Base-by-base conservation (phyloP, 805 yeast species). In the Candida maris region DNA sequence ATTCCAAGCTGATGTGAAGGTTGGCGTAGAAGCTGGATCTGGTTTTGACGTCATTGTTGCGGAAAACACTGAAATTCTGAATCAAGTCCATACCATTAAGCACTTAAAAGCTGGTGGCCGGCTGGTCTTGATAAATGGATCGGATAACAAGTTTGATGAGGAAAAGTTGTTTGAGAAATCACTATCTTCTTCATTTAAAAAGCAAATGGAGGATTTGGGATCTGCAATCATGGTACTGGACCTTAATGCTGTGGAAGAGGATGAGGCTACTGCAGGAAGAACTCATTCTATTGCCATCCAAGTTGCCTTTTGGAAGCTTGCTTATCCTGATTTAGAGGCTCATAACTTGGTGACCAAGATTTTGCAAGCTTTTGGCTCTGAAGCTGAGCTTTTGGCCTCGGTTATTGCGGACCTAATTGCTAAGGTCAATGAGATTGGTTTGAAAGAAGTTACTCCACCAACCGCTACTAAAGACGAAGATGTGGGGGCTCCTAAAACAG, bases 351-450 rank as follows among this genome's bases (percentile, higher is more conserved):
- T 85, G 41, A 79, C 85, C 61, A 81, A 81, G 57, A 75, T 87
- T 49, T 77, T 82, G 62, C 85, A 81, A 57, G 80, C 93, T 12
- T 82, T 83, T 43, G 93, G 95, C 34, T 73, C 82, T 34, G 87
- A 81, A 45, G 84, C 86, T 42, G 96, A 88, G 64, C 66, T 82
- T 41, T 71, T 87, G 46, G 85, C 84, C 22, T 77, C 82, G 22
- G 86, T 80, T 31, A 68, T 82, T 54, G 78, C 81, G 39, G 75
- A 77, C 39, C 71, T 79, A 35, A 73, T 85, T 37, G 79, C 77
- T 33, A 76, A 79, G 42, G 73, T 74, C 14, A 68, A 71, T 34
- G 75, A 60, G 25, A 54, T 64, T 39, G 73, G 70, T 32, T 49
- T 71, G 30, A 66, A 67, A 30, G 64, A 62, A 32, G 50, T 71